These are phyloP conservation scores for Fusarium chlamydosporum DNA, from an alignment of 2,329 filamentous ascomycete species.

Conservation along the genomic window DNA sequence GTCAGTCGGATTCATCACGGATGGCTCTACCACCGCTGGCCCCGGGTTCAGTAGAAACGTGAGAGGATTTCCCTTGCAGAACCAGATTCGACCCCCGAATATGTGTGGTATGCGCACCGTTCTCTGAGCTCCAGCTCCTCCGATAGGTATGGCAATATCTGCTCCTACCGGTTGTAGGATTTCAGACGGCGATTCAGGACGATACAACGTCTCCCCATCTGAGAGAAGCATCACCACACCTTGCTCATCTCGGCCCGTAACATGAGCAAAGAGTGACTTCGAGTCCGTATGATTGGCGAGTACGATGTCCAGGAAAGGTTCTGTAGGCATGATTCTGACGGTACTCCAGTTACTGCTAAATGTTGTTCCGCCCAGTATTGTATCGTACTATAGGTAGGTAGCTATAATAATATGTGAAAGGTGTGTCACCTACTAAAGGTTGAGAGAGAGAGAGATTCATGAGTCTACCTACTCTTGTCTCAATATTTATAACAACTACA, in stretches of 20 bases:
- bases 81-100: constrained; percentile 80
- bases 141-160: constrained; percentile 75
- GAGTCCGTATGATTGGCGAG: constrained; percentile 76
- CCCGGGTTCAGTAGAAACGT: constrained; percentile 79
- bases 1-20: constrained; percentile 75
- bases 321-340: constrained; percentile 33
- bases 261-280: constrained; percentile 72
- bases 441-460: not conserved
- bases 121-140: constrained; percentile 70
- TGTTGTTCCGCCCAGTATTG: not conserved
- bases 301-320: constrained; percentile 68
- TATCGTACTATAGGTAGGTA: not conserved
- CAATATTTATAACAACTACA: constrained; percentile 1
- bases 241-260: constrained; percentile 75
- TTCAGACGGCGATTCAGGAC: constrained; percentile 69
- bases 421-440: not conserved
- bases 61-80: constrained; percentile 71
- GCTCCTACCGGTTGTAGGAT: constrained; percentile 65
- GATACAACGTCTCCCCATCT: constrained; percentile 76
- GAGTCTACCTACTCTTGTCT: not conserved
- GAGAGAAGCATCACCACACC: constrained; percentile 73
- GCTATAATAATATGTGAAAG: constrained; percentile 3
- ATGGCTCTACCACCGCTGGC: constrained; percentile 81
- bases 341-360: constrained; percentile 3
- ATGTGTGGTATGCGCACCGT: constrained; percentile 77